phyloP scores from a whole-genome alignment of 805 yeast genomes.

The Naumovozyma castellii region DNA sequence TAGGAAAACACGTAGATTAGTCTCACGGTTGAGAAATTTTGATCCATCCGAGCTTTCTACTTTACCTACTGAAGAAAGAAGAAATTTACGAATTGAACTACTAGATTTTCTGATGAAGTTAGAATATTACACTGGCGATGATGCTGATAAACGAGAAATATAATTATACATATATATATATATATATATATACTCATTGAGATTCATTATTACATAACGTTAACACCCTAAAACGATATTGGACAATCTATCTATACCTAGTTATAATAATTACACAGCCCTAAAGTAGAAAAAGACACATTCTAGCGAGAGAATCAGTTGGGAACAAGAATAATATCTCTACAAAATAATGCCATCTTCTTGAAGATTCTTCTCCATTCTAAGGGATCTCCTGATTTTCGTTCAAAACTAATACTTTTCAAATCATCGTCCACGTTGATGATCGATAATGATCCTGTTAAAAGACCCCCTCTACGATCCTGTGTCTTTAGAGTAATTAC shows the following conservation, averaged over 20 bases:
- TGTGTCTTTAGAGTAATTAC: constrained; percentile 32
- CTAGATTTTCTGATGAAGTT: constrained; percentile 20
- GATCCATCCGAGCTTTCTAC: constrained; percentile 9
- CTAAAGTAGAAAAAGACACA: too few relatives aligned
- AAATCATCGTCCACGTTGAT: constrained; percentile 32
- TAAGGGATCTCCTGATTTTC: constrained; percentile 55
- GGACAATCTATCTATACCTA: too few relatives aligned
- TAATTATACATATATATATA: neutral
- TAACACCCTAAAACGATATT: too few relatives aligned
- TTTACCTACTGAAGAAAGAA: constrained; percentile 15
- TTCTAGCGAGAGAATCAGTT: constrained; percentile 4
- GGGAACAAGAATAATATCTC: constrained; percentile 44
- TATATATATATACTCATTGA: neutral
- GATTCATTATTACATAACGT: too few relatives aligned
- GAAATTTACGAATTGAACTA: constrained; percentile 17
- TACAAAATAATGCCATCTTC: constrained; percentile 44
- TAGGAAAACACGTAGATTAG: constrained; percentile 15
- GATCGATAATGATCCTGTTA: constrained; percentile 41
- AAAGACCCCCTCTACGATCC: constrained; percentile 37
- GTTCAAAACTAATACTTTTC: constrained; percentile 45
- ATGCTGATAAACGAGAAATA: neutral
- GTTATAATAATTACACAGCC: neutral
- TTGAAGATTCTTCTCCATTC: constrained; percentile 67
- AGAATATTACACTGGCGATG: constrained; percentile 9
- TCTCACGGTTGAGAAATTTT: constrained; percentile 12